Percentiles rank a stretch among this genome's conserved stretches.
Evolutionary conservation across 1,139 yeast species (phyloP).

Genomic region (Candida pseudocylindracea): DNA sequence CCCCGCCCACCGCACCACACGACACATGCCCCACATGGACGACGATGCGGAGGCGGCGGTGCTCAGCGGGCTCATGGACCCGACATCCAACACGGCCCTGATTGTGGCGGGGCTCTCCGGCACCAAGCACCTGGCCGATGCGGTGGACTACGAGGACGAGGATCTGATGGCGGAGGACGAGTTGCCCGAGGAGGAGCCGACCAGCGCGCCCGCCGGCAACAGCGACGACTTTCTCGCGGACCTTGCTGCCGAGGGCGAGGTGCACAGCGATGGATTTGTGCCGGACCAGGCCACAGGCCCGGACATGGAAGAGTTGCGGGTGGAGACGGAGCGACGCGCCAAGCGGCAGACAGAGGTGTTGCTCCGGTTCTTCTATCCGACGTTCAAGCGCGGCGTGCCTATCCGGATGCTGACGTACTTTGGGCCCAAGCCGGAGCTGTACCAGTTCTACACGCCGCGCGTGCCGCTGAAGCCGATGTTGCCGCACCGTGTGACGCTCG

Average conservation of each 20-base stretch:
- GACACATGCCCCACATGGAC: too few relatives aligned
- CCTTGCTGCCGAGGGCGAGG: slow-evolving; percentile 10
- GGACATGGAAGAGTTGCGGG: slow-evolving; percentile 5
- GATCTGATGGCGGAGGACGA: slow-evolving; percentile 85
- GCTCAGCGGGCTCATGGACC: too few relatives aligned
- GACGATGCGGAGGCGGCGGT: too few relatives aligned
- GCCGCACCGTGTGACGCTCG: slow-evolving; percentile 31
- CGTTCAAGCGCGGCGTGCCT: slow-evolving; percentile 29
- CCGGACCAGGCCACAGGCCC: slow-evolving; percentile 1
- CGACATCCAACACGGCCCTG: too few relatives aligned
- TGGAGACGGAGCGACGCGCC: slow-evolving; percentile 9
- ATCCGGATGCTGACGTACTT: slow-evolving; percentile 48
- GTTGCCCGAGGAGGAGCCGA: slow-evolving; percentile 4
- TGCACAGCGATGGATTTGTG: slow-evolving; percentile 2
- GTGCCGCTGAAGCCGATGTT: slow-evolving; percentile 30
- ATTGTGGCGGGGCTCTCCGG: too few relatives aligned
- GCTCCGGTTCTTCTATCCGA: slow-evolving; percentile 31
- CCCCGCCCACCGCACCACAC: too few relatives aligned
- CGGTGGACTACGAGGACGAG: slow-evolving; percentile 88
- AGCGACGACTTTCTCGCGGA: slow-evolving; percentile 28
- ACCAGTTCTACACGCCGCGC: slow-evolving; percentile 28
- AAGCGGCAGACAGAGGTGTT: slow-evolving; percentile 13
- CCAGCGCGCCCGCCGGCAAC: slow-evolving; percentile 17
- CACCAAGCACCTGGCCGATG: slow-evolving; percentile 69
- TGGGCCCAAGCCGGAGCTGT: slow-evolving; percentile 35